phyloP scores from a whole-genome alignment of 2,329 filamentous ascomycete species.

The Botrytis tulipae region DNA sequence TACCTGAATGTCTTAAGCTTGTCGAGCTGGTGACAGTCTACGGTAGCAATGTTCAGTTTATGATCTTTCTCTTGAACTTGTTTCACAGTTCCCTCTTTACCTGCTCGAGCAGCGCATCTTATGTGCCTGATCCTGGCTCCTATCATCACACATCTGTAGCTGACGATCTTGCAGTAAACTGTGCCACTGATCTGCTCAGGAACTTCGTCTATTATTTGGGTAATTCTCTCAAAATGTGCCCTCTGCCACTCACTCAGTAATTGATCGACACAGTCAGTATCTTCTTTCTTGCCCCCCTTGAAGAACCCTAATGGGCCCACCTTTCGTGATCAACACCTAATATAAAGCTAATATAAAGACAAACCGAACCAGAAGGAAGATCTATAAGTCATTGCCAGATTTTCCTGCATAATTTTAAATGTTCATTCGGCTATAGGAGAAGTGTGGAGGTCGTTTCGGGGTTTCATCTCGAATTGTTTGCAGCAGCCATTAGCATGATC shows the following conservation, averaged over 20 bases:
- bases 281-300: neutral
- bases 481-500: neutral
- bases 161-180: neutral
- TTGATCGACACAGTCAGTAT: neutral
- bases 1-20: neutral
- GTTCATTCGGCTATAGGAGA: neutral
- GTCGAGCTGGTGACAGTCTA: neutral
- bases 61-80: neutral
- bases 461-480: neutral
- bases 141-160: neutral
- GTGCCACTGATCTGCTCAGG: neutral
- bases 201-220: rapidly evolving
- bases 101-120: neutral
- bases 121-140: neutral
- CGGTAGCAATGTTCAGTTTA: neutral
- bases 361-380: neutral
- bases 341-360: neutral
- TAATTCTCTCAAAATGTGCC: neutral
- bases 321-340: neutral
- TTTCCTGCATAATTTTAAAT: neutral
- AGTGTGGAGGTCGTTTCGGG: neutral
- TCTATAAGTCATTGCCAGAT: neutral
- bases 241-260: neutral
- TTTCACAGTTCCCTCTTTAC: rapidly evolving
- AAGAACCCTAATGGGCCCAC: neutral